Evolutionary conservation across 2,329 filamentous ascomycete species (phyloP), one percentile per base, ranked within the genome.

Genomic region (Aspergillus chevalieri): DNA sequence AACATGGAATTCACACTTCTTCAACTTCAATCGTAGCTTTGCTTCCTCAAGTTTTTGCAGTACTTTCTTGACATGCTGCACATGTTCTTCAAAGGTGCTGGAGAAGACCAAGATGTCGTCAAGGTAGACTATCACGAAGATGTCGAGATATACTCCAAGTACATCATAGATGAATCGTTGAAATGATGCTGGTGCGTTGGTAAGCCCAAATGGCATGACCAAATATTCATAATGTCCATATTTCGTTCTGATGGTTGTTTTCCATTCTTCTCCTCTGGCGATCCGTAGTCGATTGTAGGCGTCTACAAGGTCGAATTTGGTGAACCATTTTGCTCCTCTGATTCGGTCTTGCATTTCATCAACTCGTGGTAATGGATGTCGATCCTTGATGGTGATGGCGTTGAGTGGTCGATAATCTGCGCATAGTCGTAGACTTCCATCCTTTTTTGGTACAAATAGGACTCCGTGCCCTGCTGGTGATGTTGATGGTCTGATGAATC

Each of bases 381-480:
- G 19, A 44, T 67, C 53, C 44, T 64, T 64, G 7, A 45, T 46
- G 1, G 54, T 64, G 14, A 66, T 53, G 0, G 15, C 15, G 45
- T 67, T 68, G 8, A 67, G 47, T 0, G 19, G 49, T 4, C 45
- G 19, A 39, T 66, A 67, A 43, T 67, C 49, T 2, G 22, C 15
- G 8, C 21, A 42, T 21, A 42, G 15, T 42, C 17, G 5, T 42
- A 42, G 8, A 1, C 39, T n/a, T 8, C 17, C 14, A 22, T 42
- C 39, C n/a, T 42, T 42, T 4, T 42, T 42, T 6, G 39, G 39
- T 4, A 42, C 14, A 22, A 42, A 42, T 42, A 42, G 17, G 4
- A 42, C 39, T 19, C 39, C 4, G 14, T 42, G 39, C 22, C 39
- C 39, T 42, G 39, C 39, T 42, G 21, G 21, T 42, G 39, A 42